Base-by-base conservation (phyloP, 306 rosid species). In the Cucurbita pepo region DNA sequence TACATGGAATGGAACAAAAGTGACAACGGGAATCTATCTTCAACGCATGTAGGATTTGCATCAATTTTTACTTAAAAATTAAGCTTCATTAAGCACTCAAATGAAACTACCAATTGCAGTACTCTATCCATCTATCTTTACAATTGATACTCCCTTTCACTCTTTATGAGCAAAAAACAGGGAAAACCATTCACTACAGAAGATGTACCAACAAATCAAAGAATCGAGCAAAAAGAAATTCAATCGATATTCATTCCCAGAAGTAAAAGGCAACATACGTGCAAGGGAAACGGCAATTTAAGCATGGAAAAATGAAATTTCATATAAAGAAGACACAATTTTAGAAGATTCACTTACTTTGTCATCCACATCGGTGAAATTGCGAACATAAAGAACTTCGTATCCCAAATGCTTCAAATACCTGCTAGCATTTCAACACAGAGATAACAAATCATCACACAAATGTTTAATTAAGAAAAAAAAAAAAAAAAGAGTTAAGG, bases 351-450 rank as follows among this genome's bases (percentile, higher is more conserved):
- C 79, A 82, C 88, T 82, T 52, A 91, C 99, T 85, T 94, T 94
- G 81, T 94, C 97, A 80, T 94, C 97, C 4, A 94, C 95, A 73
- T 94, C 99, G n/a, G 99, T 94, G 79, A 94, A 94, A 83, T 91
- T 94, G 51, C 97, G 95, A 79, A 94, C 95, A 79, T 94, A 89
- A 75, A 77, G 75, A 70, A 94, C 96, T 80, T 89, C 82, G 77
- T 76, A 87, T 10, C 91, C 97, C 95, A 94, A 83, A 77, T 94
- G 96, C 95, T 74, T 89, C 75, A 94, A 86, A 87, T 87, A 94
- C 83, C 98, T 94, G 96, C 89, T 96, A 79, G 85, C 79, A 79
- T 81, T 57, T 57, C 84, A 89, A 89, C 61, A 69, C 4, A 47
- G 79, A 30, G 57, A n/a, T 70, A 54, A 8, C 10, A 71, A 74